These are phyloP conservation scores for Clarireedia hainanense DNA, from an alignment of 2,329 filamentous ascomycete genomes.

Conservation along the genomic window DNA sequence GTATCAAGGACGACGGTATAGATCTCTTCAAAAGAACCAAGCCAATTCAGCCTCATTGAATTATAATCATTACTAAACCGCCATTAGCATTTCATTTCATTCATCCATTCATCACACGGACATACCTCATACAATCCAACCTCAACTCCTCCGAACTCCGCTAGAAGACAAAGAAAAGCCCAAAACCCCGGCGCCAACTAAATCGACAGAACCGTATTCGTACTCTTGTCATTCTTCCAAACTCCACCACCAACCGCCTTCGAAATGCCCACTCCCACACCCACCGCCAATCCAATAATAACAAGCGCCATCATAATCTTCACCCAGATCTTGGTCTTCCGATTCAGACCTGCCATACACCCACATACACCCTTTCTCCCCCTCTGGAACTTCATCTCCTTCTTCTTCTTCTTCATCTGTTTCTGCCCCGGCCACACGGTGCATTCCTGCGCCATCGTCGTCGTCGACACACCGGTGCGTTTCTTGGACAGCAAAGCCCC, in stretches of 20 bases:
- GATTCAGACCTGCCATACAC: slow-evolving; percentile 45
- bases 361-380: slow-evolving; percentile 44
- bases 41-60: too few relatives aligned
- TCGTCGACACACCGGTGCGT: neutral
- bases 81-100: too few relatives aligned
- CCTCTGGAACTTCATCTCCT: slow-evolving; percentile 47
- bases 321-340: slow-evolving; percentile 44
- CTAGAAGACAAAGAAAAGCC: too few relatives aligned
- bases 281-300: slow-evolving; percentile 46
- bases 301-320: slow-evolving; percentile 47
- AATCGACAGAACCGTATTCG: slow-evolving; percentile 9
- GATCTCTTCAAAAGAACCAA: too few relatives aligned
- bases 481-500: neutral
- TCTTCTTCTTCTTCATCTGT: slow-evolving; percentile 53
- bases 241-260: slow-evolving; percentile 52
- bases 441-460: slow-evolving; percentile 32
- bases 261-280: slow-evolving; percentile 52
- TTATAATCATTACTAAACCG: too few relatives aligned
- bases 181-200: too few relatives aligned
- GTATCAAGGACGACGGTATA: too few relatives aligned
- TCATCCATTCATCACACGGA: neutral
- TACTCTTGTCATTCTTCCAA: slow-evolving; percentile 36
- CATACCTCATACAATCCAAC: neutral
- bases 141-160: neutral
- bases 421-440: slow-evolving; percentile 53